These are phyloP conservation scores for Penicillium canariense DNA, from an alignment of 495 filamentous ascomycete genomes.

Conservation along the genomic window DNA sequence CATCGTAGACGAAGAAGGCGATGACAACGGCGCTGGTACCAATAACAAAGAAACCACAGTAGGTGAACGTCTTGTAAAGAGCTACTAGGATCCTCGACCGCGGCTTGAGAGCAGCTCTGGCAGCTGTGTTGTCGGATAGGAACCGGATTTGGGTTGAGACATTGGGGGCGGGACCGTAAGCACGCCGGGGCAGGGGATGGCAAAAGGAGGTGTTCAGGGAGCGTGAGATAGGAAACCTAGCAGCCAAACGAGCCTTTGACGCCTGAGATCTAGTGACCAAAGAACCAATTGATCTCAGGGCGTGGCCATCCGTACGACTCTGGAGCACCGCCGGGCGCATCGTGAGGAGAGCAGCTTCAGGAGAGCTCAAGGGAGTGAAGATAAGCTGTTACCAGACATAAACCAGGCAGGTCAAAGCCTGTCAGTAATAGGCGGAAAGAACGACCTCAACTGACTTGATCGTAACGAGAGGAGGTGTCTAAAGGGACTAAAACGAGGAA, in stretches of 20 bases:
- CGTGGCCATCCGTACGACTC: slow-evolving; percentile 34
- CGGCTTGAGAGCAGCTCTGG: slow-evolving; percentile 5
- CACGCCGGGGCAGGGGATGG: slow-evolving; percentile 25
- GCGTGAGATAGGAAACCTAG: slow-evolving; percentile 16
- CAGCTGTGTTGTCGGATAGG: slow-evolving; percentile 28
- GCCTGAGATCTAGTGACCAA: slow-evolving; percentile 23
- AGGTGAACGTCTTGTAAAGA: slow-evolving; percentile 51
- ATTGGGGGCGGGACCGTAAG: slow-evolving; percentile 17
- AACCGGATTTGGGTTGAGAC: slow-evolving; percentile 22
- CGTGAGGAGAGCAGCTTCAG: slow-evolving; percentile 9
- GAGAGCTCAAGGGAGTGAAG: slow-evolving; percentile 12
- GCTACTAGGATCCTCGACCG: slow-evolving; percentile 17
- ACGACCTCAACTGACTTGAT: neutral
- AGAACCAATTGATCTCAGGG: slow-evolving; percentile 33
- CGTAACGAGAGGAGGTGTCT: slow-evolving; percentile 7
- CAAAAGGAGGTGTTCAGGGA: slow-evolving; percentile 24
- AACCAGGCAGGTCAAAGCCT: slow-evolving; percentile 14
- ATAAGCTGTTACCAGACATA: slow-evolving; percentile 17
- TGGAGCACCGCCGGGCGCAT: slow-evolving; percentile 43
- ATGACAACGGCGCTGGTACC: slow-evolving; percentile 55
- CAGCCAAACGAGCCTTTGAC: slow-evolving; percentile 10
- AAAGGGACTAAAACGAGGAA: neutral
- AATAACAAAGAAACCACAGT: slow-evolving; percentile 58
- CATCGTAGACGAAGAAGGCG: slow-evolving; percentile 93
- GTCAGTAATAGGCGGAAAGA: slow-evolving; percentile 7